These are phyloP conservation scores for Colletotrichum sp. DNA, from an alignment of 2,329 filamentous ascomycete genomes.

Conservation along the genomic window DNA sequence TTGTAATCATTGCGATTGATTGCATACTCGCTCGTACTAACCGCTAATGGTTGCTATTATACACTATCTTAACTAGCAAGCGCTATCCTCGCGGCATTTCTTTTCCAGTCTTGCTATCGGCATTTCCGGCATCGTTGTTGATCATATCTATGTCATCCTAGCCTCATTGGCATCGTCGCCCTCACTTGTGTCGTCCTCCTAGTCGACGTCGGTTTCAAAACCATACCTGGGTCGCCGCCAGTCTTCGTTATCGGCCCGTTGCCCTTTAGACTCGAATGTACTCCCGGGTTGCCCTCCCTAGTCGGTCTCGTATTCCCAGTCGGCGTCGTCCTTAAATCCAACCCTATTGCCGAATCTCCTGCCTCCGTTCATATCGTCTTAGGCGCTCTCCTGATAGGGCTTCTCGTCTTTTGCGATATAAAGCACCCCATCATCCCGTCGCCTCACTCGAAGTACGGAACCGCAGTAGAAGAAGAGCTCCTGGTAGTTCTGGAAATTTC, in stretches of 20 bases:
- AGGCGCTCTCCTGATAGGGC: fast-evolving
- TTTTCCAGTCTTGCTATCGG: fast-evolving
- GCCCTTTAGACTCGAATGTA: neutral
- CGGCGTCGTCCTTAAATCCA: neutral
- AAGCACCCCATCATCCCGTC: fast-evolving
- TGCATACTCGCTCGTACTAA: neutral
- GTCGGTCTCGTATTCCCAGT: neutral
- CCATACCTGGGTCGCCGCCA: neutral
- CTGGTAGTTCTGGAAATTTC: neutral
- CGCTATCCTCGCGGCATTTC: neutral
- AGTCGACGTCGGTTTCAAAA: neutral
- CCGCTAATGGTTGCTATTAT: neutral
- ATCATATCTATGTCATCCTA: fast-evolving
- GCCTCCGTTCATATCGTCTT: fast-evolving
- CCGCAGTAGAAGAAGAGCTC: neutral
- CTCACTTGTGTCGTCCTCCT: neutral
- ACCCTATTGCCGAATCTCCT: too few species aligned
- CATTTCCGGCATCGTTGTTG: neutral
- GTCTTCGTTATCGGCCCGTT: fast-evolving
- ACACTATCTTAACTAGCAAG: neutral
- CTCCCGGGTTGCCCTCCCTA: fast-evolving
- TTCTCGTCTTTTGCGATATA: neutral
- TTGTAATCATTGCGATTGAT: fast-evolving
- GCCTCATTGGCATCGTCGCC: too few species aligned
- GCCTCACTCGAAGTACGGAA: neutral